Percentiles rank a stretch among this genome's conserved stretches.
phyloP scores from a whole-genome alignment of 805 yeast genomes.

The Saccharomycopsis vini region DNA sequence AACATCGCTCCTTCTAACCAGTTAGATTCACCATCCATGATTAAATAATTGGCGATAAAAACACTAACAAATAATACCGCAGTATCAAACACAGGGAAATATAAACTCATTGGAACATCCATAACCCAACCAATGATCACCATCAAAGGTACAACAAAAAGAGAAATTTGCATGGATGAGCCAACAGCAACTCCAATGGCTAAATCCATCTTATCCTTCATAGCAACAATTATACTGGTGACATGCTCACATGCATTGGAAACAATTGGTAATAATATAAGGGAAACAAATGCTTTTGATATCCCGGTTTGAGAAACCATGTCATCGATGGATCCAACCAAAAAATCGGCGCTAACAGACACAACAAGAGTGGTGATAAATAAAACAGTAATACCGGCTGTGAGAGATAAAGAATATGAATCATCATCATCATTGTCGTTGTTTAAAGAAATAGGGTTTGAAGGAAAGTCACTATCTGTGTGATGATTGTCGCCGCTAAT shows the following conservation, averaged over 20 bases:
- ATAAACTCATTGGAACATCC: slow-evolving; percentile 86
- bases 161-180: slow-evolving; percentile 87
- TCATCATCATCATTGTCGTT: slow-evolving; percentile 22
- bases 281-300: slow-evolving; percentile 90
- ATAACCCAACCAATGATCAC: slow-evolving; percentile 90
- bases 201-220: slow-evolving; percentile 93
- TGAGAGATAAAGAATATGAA: slow-evolving; percentile 37
- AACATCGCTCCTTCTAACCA: slow-evolving; percentile 97
- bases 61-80: slow-evolving; percentile 86
- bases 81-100: slow-evolving; percentile 89
- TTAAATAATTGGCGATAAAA: slow-evolving; percentile 75
- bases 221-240: slow-evolving; percentile 90
- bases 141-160: slow-evolving; percentile 92
- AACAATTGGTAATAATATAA: slow-evolving; percentile 89
- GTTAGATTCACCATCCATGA: slow-evolving; percentile 89
- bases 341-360: slow-evolving; percentile 84
- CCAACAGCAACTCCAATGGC: slow-evolving; percentile 97
- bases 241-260: slow-evolving; percentile 99
- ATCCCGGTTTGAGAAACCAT: slow-evolving; percentile 78
- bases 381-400: slow-evolving; percentile 45
- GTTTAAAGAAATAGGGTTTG: slow-evolving; percentile 6
- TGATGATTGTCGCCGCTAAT: background rate
- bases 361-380: slow-evolving; percentile 66
- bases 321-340: slow-evolving; percentile 89
- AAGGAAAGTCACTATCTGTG: slow-evolving; percentile 6